Evolutionary conservation across 805 yeast genomes (phyloP).

Genomic region (Candida taoyuanica): DNA sequence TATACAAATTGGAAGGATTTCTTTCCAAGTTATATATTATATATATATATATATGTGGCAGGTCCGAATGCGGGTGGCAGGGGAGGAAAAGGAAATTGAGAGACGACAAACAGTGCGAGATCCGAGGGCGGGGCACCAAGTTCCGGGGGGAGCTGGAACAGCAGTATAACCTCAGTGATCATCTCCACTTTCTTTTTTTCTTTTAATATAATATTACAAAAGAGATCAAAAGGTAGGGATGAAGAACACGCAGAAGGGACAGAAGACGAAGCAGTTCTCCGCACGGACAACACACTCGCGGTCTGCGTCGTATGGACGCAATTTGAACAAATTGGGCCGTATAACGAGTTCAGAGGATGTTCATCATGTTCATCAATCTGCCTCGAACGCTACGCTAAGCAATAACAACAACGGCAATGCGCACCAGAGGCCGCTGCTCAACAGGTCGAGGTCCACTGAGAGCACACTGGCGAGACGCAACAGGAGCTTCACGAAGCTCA

Average conservation of each 20-base stretch:
- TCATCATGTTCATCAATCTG: neutral
- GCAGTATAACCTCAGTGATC: too few relatives aligned
- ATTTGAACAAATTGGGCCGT: constrained; percentile 22
- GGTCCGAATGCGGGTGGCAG: too few relatives aligned
- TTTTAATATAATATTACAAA: neutral
- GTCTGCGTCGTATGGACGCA: constrained; percentile 26
- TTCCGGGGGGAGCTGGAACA: too few relatives aligned
- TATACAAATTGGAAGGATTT: too few relatives aligned
- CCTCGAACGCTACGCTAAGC: too few relatives aligned
- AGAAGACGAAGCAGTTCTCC: constrained; percentile 21
- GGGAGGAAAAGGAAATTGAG: too few relatives aligned
- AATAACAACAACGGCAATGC: constrained; percentile 1
- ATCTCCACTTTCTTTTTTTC: neutral
- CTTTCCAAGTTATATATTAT: too few relatives aligned
- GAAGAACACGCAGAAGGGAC: constrained; percentile 10
- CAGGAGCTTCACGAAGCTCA: constrained; percentile 22
- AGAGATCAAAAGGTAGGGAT: neutral
- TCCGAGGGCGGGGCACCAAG: too few relatives aligned
- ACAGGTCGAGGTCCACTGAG: constrained; percentile 25
- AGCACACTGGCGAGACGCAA: constrained; percentile 13
- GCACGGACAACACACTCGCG: constrained; percentile 21
- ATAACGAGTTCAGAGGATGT: constrained; percentile 22
- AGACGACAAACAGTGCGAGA: too few relatives aligned
- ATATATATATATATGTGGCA: too few relatives aligned
- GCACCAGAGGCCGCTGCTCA: constrained; percentile 19